Conservation (phyloP, 1,284 basidiomycete species). For the Vanrija sp. region DNA sequence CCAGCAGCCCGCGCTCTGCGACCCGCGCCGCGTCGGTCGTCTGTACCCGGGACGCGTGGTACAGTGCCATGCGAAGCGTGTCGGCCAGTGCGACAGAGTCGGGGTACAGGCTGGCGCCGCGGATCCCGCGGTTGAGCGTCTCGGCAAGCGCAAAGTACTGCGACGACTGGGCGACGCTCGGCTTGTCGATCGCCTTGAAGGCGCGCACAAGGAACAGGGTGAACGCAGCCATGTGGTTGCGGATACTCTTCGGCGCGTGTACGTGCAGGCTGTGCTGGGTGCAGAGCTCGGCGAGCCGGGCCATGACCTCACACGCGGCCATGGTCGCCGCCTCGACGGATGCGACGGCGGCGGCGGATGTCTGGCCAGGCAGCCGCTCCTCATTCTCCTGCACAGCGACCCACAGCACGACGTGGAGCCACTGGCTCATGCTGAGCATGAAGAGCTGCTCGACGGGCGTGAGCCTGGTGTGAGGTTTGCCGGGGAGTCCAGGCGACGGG, state of each 20-base stretch:
- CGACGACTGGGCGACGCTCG: background rate
- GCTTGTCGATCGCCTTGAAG: background rate
- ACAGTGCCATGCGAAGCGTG: background rate
- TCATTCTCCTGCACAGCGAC: slow-evolving; percentile 4
- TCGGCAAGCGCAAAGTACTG: background rate
- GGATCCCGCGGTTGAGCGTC: background rate
- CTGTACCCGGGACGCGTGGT: background rate
- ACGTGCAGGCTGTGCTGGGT: background rate
- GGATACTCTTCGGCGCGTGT: background rate
- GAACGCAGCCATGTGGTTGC: background rate
- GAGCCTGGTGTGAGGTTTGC: background rate
- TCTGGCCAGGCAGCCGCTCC: background rate
- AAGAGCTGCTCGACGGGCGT: slow-evolving; percentile 4
- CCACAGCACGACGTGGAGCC: slow-evolving; percentile 10
- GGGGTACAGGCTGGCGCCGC: background rate
- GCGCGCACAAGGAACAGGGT: background rate
- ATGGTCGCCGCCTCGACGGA: slow-evolving; percentile 1
- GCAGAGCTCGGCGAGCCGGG: background rate
- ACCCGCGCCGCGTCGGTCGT: background rate
- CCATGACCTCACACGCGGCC: slow-evolving; percentile 10
- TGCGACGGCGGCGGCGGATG: background rate
- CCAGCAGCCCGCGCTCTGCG: background rate
- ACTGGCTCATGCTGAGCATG: slow-evolving; percentile 8
- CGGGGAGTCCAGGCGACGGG: background rate
- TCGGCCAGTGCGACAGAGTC: background rate